Evolutionary conservation across 1,284 basidiomycete genomes (phyloP).

Genomic region (Lignosus rhinocerotis): DNA sequence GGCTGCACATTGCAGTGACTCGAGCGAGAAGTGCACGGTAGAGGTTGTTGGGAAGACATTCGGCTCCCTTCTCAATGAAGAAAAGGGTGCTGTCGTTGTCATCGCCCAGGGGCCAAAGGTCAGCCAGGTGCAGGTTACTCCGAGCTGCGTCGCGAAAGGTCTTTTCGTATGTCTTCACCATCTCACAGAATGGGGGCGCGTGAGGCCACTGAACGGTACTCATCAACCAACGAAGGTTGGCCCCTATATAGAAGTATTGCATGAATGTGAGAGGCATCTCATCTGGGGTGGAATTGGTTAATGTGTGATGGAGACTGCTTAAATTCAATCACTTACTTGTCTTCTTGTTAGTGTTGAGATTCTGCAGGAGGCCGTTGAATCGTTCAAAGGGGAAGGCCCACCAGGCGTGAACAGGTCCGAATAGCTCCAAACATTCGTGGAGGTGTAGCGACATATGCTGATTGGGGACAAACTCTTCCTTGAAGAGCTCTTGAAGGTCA

Average conservation of each 20-base stretch:
- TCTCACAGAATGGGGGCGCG: not conserved
- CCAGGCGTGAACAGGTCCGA: constrained; percentile 39
- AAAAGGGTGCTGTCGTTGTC: not conserved
- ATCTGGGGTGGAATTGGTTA: too few species aligned
- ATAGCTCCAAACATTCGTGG: constrained; percentile 26
- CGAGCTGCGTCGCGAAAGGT: not conserved
- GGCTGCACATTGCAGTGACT: not conserved
- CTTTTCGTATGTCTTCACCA: not conserved
- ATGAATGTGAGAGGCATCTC: constrained; percentile 18
- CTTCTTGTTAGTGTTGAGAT: constrained; percentile 9
- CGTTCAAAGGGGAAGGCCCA: constrained; percentile 17
- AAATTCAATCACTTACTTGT: not conserved
- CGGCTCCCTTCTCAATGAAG: not conserved
- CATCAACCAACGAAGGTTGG: constrained; percentile 11
- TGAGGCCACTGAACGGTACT: constrained; percentile 7
- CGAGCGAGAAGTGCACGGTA: not conserved
- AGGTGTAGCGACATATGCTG: constrained; percentile 43
- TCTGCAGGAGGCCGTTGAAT: constrained; percentile 16
- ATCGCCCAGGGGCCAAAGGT: not conserved
- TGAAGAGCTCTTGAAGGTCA: constrained; percentile 31
- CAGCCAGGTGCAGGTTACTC: not conserved
- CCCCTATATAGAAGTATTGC: constrained; percentile 14
- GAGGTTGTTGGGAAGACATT: not conserved
- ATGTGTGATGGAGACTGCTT: not conserved
- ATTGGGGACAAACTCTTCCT: constrained; percentile 33